Evolutionary conservation across 805 yeast genomes (phyloP), one percentile per base, ranked within the genome.

Genomic region (Maudiozyma pseudohumilis): DNA sequence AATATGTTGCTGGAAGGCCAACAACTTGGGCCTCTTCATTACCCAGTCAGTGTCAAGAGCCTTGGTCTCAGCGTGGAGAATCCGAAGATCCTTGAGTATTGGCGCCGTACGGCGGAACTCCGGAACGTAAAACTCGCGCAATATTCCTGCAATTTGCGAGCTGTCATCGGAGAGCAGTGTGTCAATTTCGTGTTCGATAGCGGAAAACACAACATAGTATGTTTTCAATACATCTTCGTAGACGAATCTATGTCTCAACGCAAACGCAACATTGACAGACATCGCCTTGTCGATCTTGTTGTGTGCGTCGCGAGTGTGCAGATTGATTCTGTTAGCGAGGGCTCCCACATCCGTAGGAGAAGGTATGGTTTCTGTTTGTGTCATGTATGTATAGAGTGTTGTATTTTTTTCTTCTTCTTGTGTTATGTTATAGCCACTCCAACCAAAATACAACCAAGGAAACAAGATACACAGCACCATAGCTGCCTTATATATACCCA

Each of bases 281-380:
- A 84, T 75, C 52, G 74, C 61, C 44, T 79, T 78, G 56, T 83
- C 75, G 38, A 84, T 76, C 45, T 70, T 71, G 55, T 79, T 75
- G 63, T 84, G 95, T 21, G 69, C 66, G 13, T 65, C 60, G 43
- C 77, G 68, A 2, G 94, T 84, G 50, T 75, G 79, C 34, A 57
- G 54, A 57, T 84, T 84, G 52, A 85, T 84, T 55, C 95, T 66
- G 67, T 85, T 85, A 33, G 78, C 94, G 36, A 84, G 65, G 6
- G 94, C 94, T 19, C 88, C 94, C 13, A 77, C 63, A 54, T 84
- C 94, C n/a, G 73, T 71, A 39, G 80, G 79, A n/a, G 75, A 68
- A 2, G 95, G 95, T 23, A 84, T 69, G 33, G 40, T 34, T 27
- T 33, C 20, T 28, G 17, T 25, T 3, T 33, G 12, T 17, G 11